A percentile compares a stretch with the other conserved stretches of the same genome.
These are phyloP conservation scores for Microascus cirrosus DNA, from an alignment of 2,329 filamentous ascomycete species.

Conservation along the genomic window DNA sequence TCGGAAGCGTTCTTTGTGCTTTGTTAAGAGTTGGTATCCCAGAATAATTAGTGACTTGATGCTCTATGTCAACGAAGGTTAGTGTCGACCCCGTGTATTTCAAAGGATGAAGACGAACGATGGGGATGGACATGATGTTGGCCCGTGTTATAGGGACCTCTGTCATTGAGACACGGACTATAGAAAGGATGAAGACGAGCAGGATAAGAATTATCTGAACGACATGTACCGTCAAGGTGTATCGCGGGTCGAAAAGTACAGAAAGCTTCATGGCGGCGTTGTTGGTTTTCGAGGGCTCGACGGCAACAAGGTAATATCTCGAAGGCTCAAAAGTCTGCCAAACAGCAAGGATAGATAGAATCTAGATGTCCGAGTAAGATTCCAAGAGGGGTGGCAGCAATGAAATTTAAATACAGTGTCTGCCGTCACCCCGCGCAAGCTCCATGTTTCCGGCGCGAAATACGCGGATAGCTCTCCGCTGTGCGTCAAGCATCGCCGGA, in stretches of 20 bases:
- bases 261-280: background rate
- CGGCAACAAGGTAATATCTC: too few relatives aligned
- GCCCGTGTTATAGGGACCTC: background rate
- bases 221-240: background rate
- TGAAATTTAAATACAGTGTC: too few relatives aligned
- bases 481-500: too few relatives aligned
- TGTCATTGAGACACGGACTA: background rate
- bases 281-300: too few relatives aligned
- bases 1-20: constrained; percentile 18
- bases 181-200: background rate
- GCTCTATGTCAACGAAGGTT: constrained; percentile 8
- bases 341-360: too few relatives aligned
- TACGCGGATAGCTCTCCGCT: too few relatives aligned
- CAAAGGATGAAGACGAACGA: background rate
- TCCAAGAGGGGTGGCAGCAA: too few relatives aligned
- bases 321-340: too few relatives aligned
- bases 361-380: too few relatives aligned
- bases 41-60: constrained; percentile 27
- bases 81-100: background rate
- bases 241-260: background rate
- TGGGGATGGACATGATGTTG: background rate
- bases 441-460: too few relatives aligned
- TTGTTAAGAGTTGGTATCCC: constrained; percentile 25
- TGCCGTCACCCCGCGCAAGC: too few relatives aligned
- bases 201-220: background rate